Base-by-base conservation (phyloP, 768 basidiomycete genomes). In the Auricularia auricula-judae region DNA sequence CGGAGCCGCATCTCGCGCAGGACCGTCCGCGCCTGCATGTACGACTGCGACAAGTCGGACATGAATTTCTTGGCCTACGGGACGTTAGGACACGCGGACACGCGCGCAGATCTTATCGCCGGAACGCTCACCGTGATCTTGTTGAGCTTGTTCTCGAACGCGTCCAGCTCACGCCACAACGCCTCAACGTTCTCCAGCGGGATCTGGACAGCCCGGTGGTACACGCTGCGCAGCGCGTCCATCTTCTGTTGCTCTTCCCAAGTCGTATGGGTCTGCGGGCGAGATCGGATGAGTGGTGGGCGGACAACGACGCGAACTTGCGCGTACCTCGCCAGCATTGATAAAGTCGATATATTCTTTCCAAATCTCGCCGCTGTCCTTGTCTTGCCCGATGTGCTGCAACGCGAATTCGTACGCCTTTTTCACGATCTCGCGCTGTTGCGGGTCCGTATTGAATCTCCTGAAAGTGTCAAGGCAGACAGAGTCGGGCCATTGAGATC, bases 231-330 rank as follows among this genome's bases (percentile, higher is more conserved):
- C 3, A 98, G 79, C 1, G 86, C 84, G 68, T 97, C 96, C 88
- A 93, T 94, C 73, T 93, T 93, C 72, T 96, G 92, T 70, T 94
- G 91, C 68, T 89, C 87, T 73, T 98, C 96, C 94, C 95, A 98
- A 21, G 93, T 92, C 33, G 88, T 90, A 12, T 82, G 83, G 0
- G 88, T 80, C 85, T 84, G 69, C 16, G 36, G 5, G 33, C 36
- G 23, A 62, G 36, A 42, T 7, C 39, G 39, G 7, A 7, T 42
- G 39, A 42, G 12, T 42, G 12, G 51, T 60, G 63, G 11, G 59
- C 33, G 36, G 44, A 67, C 42, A 72, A 64, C 58, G 44, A 47
- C 39, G 39, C 29, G 29, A 29, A 29, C 29, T 29, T 29, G 39
- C 39, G 72, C 86, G 71, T 69, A 90, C 91, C 78, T 89, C 89